Evolutionary conservation across 257 asterid species (phyloP), one percentile per base, ranked within the genome.

Genomic region (Henckelia pumila): DNA sequence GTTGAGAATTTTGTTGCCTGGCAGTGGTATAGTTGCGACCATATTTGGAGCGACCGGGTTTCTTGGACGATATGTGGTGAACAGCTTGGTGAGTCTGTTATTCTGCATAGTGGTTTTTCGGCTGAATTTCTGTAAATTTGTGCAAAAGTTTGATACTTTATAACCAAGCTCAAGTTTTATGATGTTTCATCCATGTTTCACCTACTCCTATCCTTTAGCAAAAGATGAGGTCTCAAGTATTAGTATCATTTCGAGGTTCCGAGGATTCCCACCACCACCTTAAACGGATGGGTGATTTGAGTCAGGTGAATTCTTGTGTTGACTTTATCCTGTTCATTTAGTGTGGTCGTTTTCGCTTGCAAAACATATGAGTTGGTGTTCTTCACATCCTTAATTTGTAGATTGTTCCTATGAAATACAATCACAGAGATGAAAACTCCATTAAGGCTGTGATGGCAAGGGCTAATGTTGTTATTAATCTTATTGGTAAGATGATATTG

Each of bases 381-480:
- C 63, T 10, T 33, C 28, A 14, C 53, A 19, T 33, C 47, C 61
- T 29, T 56, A 2, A 10, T 33, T 5, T 71, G 83, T 87, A 94
- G 99, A 87, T 94, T 75, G 96, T 94, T 82, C 99, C 99, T 53
- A 91, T 94, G 99, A 80, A 86, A 73, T 94, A 85, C 76, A 71
- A 88, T 75, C 99, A 96, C 62, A 86, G 99, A 74, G 97, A 94
- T 76, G 97, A 87, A 62, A 69, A 75, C 73, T 91, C 99, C 20
- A 77, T 94, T 72, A 94, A 91, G 84, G 99, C 97, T n/a, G 96
- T 84, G 72, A 88, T 94, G 99, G 99, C 97, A 59, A 94, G 91
- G 84, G 98, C 96, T 66, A 94, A 94, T 74, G 96, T 94, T 81
- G 96, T 94, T 61, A 94, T 94, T 73, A 91, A 94, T 79, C 99